Evolutionary conservation across 2,329 filamentous ascomycete genomes (phyloP), one percentile per base, ranked within the genome.

Genomic region (Emericellopsis atlantica): DNA sequence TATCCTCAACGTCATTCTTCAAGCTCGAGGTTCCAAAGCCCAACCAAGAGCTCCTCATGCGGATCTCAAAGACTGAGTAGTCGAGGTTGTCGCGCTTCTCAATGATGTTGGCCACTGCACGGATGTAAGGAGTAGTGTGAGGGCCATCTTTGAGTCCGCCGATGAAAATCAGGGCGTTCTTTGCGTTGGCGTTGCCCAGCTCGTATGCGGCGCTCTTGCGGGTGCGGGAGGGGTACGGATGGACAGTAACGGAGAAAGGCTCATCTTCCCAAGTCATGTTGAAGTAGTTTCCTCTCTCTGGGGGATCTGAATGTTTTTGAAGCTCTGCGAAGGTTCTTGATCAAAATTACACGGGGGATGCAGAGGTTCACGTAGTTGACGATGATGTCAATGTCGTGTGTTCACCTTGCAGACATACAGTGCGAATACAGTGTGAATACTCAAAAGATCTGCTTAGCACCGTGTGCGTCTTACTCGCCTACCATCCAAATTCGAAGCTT

Each of bases 61-160:
- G 67, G 32, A 73, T 61, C 48, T 79, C 73, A 48, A 78, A 76
- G 32, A 77, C 56, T 1, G 73, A 73, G 51, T 69, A 77, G 46
- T 55, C 53, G 24, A 69, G 52, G 10, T 59, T 56, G 1, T 52
- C 45, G 6, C 56, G 46, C 5, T 57, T 44, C 45, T 64, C 61
- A 5, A 76, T 54, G 38, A 57, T 56, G 32, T 57, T 54, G 12
- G 72, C 68, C 42, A 78, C 57, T 2, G 56, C 52, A 5, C 66
- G 64, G 37, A 67, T 61, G 44, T 82, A 84, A 1, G 68, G 61
- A 8, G 82, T 69, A 0, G 76, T 79, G 46, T 82, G 74, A 44
- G 81, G 74, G 2, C 81, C 81, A 56, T 86, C 83, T 32, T 70
- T 71, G 14, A 88, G 70, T 31, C 83, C 83, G 45, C 79, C 81